Percentiles rank a stretch among this genome's conserved stretches.
These are phyloP conservation scores for Starmerella cellae DNA, from an alignment of 805 yeast genomes.

Conservation along the genomic window DNA sequence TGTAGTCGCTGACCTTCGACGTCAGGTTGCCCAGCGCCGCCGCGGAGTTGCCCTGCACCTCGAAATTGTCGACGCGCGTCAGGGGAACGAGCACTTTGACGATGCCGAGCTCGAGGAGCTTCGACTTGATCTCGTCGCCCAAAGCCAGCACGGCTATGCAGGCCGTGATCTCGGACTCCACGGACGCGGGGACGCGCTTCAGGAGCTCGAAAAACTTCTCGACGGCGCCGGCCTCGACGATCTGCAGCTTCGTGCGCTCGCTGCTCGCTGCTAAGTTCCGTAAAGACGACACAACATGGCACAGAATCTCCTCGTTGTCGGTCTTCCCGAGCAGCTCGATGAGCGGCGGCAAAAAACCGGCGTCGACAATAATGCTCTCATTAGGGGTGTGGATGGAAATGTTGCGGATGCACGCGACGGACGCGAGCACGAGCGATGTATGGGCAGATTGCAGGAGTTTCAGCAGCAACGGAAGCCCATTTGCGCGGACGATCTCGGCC, in stretches of 20 bases:
- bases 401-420: slow-evolving; percentile 96
- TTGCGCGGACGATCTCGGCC: slow-evolving; percentile 86
- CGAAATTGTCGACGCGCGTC: slow-evolving; percentile 75
- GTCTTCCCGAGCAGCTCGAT: slow-evolving; percentile 61
- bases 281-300: slow-evolving; percentile 93
- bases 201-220: slow-evolving; percentile 80
- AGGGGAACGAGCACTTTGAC: slow-evolving; percentile 82
- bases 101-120: slow-evolving; percentile 68
- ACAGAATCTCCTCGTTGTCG: slow-evolving; percentile 91
- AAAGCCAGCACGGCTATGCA: slow-evolving; percentile 93
- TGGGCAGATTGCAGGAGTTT: slow-evolving; percentile 76
- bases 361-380: slow-evolving; percentile 90
- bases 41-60: slow-evolving; percentile 96
- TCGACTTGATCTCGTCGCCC: slow-evolving; percentile 85
- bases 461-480: slow-evolving; percentile 90
- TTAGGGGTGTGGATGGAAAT: slow-evolving; percentile 93
- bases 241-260: slow-evolving; percentile 81
- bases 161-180: slow-evolving; percentile 92
- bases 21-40: slow-evolving; percentile 95
- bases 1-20: slow-evolving; percentile 75
- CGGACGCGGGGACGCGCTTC: slow-evolving; percentile 68
- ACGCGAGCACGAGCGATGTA: slow-evolving; percentile 84
- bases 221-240: slow-evolving; percentile 90
- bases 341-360: slow-evolving; percentile 87
- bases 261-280: slow-evolving; percentile 93